Conservation (phyloP, 139 green algal genomes). For the Chlamydomonas sp. region DNA sequence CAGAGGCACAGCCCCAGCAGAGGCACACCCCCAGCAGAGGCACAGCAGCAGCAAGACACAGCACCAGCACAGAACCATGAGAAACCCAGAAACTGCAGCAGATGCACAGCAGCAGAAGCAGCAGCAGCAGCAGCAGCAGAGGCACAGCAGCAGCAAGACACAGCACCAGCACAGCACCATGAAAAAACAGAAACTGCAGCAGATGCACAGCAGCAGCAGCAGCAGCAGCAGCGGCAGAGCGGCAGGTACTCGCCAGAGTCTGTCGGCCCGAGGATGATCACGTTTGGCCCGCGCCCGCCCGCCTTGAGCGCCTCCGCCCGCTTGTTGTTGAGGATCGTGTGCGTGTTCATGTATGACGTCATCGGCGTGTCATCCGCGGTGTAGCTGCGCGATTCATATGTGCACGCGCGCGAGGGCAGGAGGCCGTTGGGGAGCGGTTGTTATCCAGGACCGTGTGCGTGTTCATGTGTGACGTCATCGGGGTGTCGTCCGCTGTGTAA, state of each 20-base stretch:
- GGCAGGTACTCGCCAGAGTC: too few species aligned
- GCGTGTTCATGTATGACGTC: conserved; percentile 68
- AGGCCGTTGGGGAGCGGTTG: not conserved
- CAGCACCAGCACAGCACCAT: not conserved
- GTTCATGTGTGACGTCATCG: conserved; percentile 75
- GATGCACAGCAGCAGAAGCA: too few species aligned
- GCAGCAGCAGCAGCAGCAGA: too few species aligned
- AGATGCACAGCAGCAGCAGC: too few species aligned
- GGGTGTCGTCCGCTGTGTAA: conserved; percentile 75
- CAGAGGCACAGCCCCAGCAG: too few species aligned
- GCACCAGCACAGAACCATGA: too few species aligned
- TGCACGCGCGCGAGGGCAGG: not conserved
- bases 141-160: conserved; percentile 30
- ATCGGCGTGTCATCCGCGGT: conserved; percentile 75
- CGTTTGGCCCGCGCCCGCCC: conserved; percentile 34
- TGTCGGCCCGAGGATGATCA: conserved; percentile 70
- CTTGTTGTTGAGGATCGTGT: conserved; percentile 55
- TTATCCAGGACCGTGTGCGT: conserved; percentile 54
- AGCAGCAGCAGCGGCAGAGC: not conserved
- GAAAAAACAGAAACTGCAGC: too few species aligned
- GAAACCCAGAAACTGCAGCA: too few species aligned
- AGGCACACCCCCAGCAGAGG: too few species aligned
- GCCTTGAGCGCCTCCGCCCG: conserved; percentile 33
- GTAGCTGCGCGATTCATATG: too few species aligned
- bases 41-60: too few species aligned